phyloP scores from a whole-genome alignment of 2,329 filamentous ascomycete genomes.

The Diaporthe citriasiana region DNA sequence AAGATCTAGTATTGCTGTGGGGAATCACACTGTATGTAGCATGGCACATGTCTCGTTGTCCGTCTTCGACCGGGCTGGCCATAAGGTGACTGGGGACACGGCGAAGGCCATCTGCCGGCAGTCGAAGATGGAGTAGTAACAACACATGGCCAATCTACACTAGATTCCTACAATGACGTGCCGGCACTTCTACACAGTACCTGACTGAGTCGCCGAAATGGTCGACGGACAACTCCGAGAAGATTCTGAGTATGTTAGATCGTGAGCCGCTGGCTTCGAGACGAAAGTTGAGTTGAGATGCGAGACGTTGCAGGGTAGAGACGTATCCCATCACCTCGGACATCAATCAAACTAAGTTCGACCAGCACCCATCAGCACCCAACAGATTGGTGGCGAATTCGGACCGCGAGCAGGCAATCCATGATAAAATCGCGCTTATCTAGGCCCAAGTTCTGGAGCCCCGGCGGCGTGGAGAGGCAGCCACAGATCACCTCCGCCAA shows the following conservation, averaged over 20 bases:
- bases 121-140: constrained; percentile 27
- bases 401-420: constrained; percentile 33
- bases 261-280: background rate
- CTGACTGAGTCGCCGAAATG: background rate
- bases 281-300: constrained; percentile 15
- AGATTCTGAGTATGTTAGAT: background rate
- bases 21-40: constrained; percentile 39
- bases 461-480: constrained; percentile 21
- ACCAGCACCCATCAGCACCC: constrained; percentile 19
- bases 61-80: constrained; percentile 37
- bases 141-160: constrained; percentile 23
- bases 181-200: background rate
- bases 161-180: constrained; percentile 8
- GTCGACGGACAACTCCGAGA: constrained; percentile 12
- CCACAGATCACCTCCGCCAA: constrained; percentile 31
- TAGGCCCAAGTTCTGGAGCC: constrained; percentile 18
- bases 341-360: constrained; percentile 25
- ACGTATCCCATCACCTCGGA: background rate
- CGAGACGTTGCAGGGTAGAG: constrained; percentile 7
- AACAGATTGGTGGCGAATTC: constrained; percentile 39
- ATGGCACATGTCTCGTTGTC: constrained; percentile 40
- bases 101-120: constrained; percentile 36
- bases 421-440: constrained; percentile 40
- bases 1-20: constrained; percentile 34
- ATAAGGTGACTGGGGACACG: constrained; percentile 29